Evolutionary conservation across 1,284 basidiomycete genomes (phyloP), one percentile per base, ranked within the genome.

Genomic region (Cryptococcus sp.): DNA sequence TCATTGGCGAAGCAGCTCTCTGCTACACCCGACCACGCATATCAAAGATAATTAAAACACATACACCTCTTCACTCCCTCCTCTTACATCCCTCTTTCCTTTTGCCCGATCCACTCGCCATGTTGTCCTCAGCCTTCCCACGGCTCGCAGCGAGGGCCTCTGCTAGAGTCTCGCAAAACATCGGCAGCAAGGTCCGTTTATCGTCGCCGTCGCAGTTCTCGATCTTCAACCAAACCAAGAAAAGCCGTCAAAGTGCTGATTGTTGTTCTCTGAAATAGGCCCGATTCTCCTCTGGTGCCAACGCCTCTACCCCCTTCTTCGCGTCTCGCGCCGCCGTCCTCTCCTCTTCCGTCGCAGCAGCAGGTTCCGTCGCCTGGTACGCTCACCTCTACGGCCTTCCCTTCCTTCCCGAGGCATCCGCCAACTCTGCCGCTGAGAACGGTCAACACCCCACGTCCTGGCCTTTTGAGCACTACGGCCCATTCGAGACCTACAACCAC

Each of bases 291-390:
- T 73, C 73, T 47, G 57, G 67, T 53, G 62, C 68, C 35, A 59
- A 69, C 59, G 52, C 70, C 50, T 51, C 66, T 31, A 47, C 62
- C 27, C 60, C 69, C 27, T 64, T 67, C 62, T 61, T 72, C 56
- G 61, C 84, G 68, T 95, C 93, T 60, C 88, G 87, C 71, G 83
- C 88, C 53, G 87, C 91, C 47, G 83, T 94, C 60, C 84, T 86
- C 61, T 87, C 89, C 59, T 87, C 88, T 63, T 88, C 92, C 48
- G 82, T 88, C 63, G 81, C 90, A 75, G 86, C 93, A 51, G 89
- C 84, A 65, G 93, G 95, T 61, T 89, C 93, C 45, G 84, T 95
- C 77, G 92, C 91, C 57, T 95, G 91, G 92, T 99, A 99, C 84
- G 88, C 90, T 71, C 89, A 95, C 79, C 85, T 95, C 57, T 98